Base-by-base conservation (phyloP, 805 yeast genomes). In the Candida sonorensis region DNA sequence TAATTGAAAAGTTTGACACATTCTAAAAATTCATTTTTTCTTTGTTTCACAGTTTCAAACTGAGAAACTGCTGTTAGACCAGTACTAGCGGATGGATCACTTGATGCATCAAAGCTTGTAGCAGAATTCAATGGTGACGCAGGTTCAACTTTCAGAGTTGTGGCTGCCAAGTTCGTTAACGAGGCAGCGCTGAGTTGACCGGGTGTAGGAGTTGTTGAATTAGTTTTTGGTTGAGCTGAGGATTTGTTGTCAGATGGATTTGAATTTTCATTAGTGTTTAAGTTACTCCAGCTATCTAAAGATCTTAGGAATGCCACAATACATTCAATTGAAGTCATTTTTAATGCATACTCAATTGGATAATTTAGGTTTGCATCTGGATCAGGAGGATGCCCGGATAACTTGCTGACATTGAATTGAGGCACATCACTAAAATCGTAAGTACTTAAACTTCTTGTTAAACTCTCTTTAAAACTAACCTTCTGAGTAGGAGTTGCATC, bases 271-370 rank as follows among this genome's bases (percentile, higher is more conserved):
- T n/a, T n/a, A n/a, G n/a, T n/a, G n/a, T n/a, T n/a, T n/a, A n/a
- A 75, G 39, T 83, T 94, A 10, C 94, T 83, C 95, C 97, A 88
- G 2, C 85, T 69, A 46, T 82, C 70, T 27, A 92, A 65, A 0
- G 96, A 84, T 45, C 85, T 66, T 47, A 94, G 65, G 29, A 87
- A 80, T 2, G 87, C 82, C 10, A 90, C 92, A 26, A 87, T 69
- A 39, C 90, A 80, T 30, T 75, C 77, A 36, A 94, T 67, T 0
- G 97, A 75, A 1, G 77, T 73, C 70, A 87, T 76, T 46, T 88
- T 87, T 53, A 90, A 64, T 2, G 88, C 85, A 53, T 81, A 88
- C 39, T 85, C 95, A 20, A 81, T 62, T 3, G 95, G 95, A 49
- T 73, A 81, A 20, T 52, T 56, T 41, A 46, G 61, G 20, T 61